phyloP scores from a whole-genome alignment of 768 basidiomycete genomes.

The Melanogaster broomeanus region DNA sequence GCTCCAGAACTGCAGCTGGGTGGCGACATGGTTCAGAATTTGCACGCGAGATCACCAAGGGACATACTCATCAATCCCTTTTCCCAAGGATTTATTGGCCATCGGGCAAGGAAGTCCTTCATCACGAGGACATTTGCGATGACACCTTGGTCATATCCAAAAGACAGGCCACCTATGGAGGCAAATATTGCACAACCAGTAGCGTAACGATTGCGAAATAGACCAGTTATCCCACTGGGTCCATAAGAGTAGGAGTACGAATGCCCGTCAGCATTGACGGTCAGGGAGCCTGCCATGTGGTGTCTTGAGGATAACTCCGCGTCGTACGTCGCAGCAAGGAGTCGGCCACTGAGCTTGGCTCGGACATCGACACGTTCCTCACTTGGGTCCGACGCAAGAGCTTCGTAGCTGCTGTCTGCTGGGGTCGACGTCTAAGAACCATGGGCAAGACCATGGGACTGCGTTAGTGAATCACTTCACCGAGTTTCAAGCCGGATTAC shows the following conservation, averaged over 20 bases:
- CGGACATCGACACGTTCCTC: slow-evolving; percentile 14
- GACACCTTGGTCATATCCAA: slow-evolving; percentile 86
- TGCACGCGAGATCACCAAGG: neutral
- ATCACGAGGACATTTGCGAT: slow-evolving; percentile 87
- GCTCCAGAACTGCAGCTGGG: slow-evolving; percentile 73
- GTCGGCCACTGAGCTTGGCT: slow-evolving; percentile 12
- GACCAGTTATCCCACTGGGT: slow-evolving; percentile 64
- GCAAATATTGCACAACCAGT: slow-evolving; percentile 72
- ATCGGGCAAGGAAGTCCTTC: slow-evolving; percentile 67
- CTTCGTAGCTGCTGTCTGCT: slow-evolving; percentile 13
- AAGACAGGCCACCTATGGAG: slow-evolving; percentile 74
- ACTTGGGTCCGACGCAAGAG: slow-evolving; percentile 4
- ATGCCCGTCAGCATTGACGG: slow-evolving; percentile 18
- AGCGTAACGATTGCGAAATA: slow-evolving; percentile 65
- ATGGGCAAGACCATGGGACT: neutral
- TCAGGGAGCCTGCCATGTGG: slow-evolving; percentile 29
- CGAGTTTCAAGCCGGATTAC: neutral
- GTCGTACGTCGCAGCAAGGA: slow-evolving; percentile 17
- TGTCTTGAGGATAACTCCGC: slow-evolving; percentile 21
- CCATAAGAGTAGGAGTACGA: slow-evolving; percentile 73
- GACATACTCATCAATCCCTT: slow-evolving; percentile 76
- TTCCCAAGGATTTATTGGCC: slow-evolving; percentile 72
- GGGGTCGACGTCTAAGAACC: too few species aligned
- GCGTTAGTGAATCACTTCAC: neutral
- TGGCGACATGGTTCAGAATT: neutral